Base-by-base conservation (phyloP, 2,329 filamentous ascomycete species). In the Arthrocladium fulminans region DNA sequence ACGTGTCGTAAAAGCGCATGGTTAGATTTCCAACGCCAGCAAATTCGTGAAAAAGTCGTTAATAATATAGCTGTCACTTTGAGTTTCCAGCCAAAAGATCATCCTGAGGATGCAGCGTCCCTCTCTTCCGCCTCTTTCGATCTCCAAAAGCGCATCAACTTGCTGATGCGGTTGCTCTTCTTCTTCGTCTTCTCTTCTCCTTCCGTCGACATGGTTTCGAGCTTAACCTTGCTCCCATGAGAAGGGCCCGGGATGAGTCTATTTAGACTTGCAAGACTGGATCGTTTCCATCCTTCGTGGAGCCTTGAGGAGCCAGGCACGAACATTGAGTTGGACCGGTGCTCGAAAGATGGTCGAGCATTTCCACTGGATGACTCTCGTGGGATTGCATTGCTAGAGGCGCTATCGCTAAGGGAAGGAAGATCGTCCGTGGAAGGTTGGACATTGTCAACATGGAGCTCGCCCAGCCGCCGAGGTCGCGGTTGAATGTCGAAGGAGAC, bases 71-170 rank as follows among this genome's bases (percentile, higher is more conserved):
- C 22, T 8, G 8, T 40, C 37, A 19, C 22, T 19, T 35, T 5
- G 13, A n/a, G 17, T 8, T 5, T n/a, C 32, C 6, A 35, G 5
- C 4, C 17, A 19, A 30, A 22, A 24, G 37, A 7, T 40, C n/a
- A 20, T 7, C 17, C 6, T 6, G 37, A 20, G 17, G 17, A 40
- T 15, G 37, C 23, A 7, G 17, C 23, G 8, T n/a, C 8, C 20
- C 53, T 50, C 23, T 63, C 65, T 38, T 67, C 61, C 51, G 70
- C 72, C 45, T 73, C 71, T 56, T 70, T 73, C 20, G 63, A 59
- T 57, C 68, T 69, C 71, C 71, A 73, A 54, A 73, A 73, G 51
- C 69, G 65, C 65, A 73, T 69, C 38, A 73, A 57, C 46, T 69
- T 69, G 56, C 68, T 73, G 29, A 74, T 65, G 44, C 70, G 64